Base-by-base conservation (phyloP, 441 rosid species). In the Syzygium malaccense region DNA sequence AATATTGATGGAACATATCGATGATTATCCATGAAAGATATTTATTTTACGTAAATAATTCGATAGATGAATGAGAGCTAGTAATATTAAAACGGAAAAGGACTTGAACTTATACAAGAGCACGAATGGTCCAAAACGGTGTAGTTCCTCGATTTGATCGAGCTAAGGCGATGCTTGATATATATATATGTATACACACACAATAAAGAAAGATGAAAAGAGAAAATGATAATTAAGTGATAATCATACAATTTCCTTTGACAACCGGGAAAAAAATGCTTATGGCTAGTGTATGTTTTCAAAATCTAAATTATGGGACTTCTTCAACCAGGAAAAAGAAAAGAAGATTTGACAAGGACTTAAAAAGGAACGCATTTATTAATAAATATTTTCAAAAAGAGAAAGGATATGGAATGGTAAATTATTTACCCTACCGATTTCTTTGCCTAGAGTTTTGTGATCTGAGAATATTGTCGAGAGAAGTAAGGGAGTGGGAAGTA, bases 71-170 rank as follows among this genome's bases (percentile, higher is more conserved):
- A 15, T 7, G 33, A 64, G 75, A 30, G 75, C 3, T 66, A 0
- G 20, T 0, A 30, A 17, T 66, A 60, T 66, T 6, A 66, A 66
- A 30, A 30, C 1, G 75, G 8, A 66, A 32, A 66, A 68, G 26
- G 48, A 19, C 9, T 20, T 2, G 17, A 37, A 0, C 28, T 37
- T 37, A 0, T 0, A 71, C 48, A 3, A 0, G 28, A 33, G 49
- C 49, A 37, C 4, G 2, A 37, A 37, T 37, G 80, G 80, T 71
- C 3, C 11, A 37, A 37, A 11, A 37, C 9, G 7, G 80, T 37
- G 41, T 5, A 5, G 45, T 71, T 71, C 17, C 2, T 25, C 28
- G 6, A 71, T 28, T 71, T 1, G 5, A 11, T 37, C 14, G 9
- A 71, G 80, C 49, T 37, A 20, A 28, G 28, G 28, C 0, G 13